Base-by-base conservation (phyloP, 1,284 basidiomycete genomes). In the Pseudozyma tsukubaensis region DNA sequence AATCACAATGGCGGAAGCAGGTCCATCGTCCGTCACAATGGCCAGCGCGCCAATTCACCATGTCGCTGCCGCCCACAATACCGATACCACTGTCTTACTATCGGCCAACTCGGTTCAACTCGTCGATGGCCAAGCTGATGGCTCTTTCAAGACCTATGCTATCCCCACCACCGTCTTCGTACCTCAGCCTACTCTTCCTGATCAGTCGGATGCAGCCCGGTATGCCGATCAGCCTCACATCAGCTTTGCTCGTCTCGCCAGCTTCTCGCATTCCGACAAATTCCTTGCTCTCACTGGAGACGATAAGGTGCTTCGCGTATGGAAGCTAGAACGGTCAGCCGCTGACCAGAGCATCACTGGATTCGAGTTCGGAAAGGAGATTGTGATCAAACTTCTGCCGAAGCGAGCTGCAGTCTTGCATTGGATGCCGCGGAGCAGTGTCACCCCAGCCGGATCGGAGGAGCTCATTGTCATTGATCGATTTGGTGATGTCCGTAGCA, bases 251-350 rank as follows among this genome's bases (percentile, higher is more conserved):
- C 68, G 79, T 4, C 59, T 78, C 47, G 73, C 76, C 37, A 67
- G 72, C 45, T 70, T 81, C 37, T 78, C 79, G 51, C 76, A 62
- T 42, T 71, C 62, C 35, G 73, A 75, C 21, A 55, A 56, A 18
- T 77, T 67, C 54, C 68, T 81, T 18, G 81, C 79, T 7, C 57
- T 81, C 12, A 78, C 78, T 4, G 80, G 79, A 29, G 81, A 82
- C 69, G 81, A 82, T 72, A 82, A 82, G 59, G 66, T 72, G 40
- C 57, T 82, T 43, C 77, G 78, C 24, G 76, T 82, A 7, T 82
- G 77, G 76, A 64, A 70, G 54, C 57, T 63, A 21, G 34, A 54
- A 36, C 43, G 56, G 4, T 47, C 55, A 0, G 42, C 56, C 24
- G 24, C 6, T 8, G 59, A 60, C 13, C 35, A 48, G 2, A 11